Percentiles rank a stretch among this genome's conserved stretches.
These are phyloP conservation scores for Chondrus crispus DNA, from an alignment of 23 red algal genomes.

Conservation along the genomic window DNA sequence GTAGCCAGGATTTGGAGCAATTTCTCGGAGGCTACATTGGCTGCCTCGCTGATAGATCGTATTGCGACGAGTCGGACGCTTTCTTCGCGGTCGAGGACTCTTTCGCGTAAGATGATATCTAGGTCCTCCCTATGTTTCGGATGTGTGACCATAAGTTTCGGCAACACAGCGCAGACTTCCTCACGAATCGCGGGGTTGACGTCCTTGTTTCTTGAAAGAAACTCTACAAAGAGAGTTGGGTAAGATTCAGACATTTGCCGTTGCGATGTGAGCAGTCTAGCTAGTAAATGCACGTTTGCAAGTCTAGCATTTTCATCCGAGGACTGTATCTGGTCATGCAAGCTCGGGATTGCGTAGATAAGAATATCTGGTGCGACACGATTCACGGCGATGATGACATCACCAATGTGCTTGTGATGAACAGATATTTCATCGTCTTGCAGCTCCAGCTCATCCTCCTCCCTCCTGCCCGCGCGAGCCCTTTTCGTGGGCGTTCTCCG, in stretches of 20 bases:
- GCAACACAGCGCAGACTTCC: neutral
- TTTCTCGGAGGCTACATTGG: neutral
- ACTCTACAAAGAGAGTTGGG: slow-evolving; percentile 42
- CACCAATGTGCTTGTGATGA: slow-evolving; percentile 41
- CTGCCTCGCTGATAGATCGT: slow-evolving; percentile 10
- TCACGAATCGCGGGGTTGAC: slow-evolving; percentile 32
- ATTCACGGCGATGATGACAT: slow-evolving; percentile 42
- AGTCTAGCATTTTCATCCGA: slow-evolving; percentile 21
- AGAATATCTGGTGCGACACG: slow-evolving; percentile 49
- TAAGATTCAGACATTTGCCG: slow-evolving; percentile 39
- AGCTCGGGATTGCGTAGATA: slow-evolving; percentile 60
- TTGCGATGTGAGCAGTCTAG: slow-evolving; percentile 33
- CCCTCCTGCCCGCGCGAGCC: neutral
- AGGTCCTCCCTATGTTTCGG: slow-evolving; percentile 35
- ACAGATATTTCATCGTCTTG: slow-evolving; percentile 28
- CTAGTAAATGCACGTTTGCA: slow-evolving; percentile 22
- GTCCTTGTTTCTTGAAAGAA: slow-evolving; percentile 35
- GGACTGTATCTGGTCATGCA: slow-evolving; percentile 25
- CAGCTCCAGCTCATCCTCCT: neutral
- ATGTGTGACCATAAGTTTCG: slow-evolving; percentile 1
- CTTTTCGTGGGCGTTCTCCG: slow-evolving; percentile 13
- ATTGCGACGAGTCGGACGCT: slow-evolving; percentile 38
- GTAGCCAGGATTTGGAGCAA: slow-evolving; percentile 9
- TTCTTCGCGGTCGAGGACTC: slow-evolving; percentile 48
- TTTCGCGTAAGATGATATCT: slow-evolving; percentile 21